Conservation (phyloP, 225 moss, liverwort and hornwort genomes). For the Bryum argenteum region DNA sequence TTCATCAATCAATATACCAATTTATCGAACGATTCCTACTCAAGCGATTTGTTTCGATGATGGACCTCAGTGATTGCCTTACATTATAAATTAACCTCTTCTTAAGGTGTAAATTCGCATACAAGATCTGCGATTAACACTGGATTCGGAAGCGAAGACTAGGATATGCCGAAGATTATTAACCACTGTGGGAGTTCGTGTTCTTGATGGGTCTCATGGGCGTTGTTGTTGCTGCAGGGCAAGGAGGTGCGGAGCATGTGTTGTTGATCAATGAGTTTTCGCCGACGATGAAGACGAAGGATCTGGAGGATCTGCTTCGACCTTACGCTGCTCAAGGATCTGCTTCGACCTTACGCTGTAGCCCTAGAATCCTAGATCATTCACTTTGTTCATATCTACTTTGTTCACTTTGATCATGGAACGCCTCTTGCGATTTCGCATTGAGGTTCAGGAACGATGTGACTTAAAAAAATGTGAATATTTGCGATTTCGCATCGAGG, state of each 20-base stretch:
- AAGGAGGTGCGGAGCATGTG: slow-evolving; percentile 79
- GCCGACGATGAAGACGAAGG: slow-evolving; percentile 65
- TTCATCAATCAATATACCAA: background rate
- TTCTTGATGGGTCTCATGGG: slow-evolving; percentile 15
- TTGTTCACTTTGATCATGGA: too few relatives aligned
- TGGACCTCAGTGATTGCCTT: background rate
- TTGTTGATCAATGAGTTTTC: slow-evolving; percentile 75
- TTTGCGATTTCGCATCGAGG: too few relatives aligned
- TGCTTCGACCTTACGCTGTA: too few relatives aligned
- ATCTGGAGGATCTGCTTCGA: slow-evolving; percentile 78
- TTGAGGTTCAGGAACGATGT: background rate
- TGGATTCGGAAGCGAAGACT: too few relatives aligned
- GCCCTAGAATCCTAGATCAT: background rate
- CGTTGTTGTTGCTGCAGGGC: too few relatives aligned
- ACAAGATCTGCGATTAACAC: too few relatives aligned
- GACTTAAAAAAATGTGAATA: background rate
- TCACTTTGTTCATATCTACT: slow-evolving; percentile 17
- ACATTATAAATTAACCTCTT: background rate
- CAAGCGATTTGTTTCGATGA: background rate
- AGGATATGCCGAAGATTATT: too few relatives aligned
- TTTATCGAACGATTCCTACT: too few relatives aligned
- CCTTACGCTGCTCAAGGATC: slow-evolving; percentile 67
- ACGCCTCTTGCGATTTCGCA: slow-evolving; percentile 1
- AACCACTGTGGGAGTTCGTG: too few relatives aligned
- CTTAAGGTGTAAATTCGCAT: too few relatives aligned